Conservation (phyloP, 2,329 filamentous ascomycete species). For the Sporothrix inflata region DNA sequence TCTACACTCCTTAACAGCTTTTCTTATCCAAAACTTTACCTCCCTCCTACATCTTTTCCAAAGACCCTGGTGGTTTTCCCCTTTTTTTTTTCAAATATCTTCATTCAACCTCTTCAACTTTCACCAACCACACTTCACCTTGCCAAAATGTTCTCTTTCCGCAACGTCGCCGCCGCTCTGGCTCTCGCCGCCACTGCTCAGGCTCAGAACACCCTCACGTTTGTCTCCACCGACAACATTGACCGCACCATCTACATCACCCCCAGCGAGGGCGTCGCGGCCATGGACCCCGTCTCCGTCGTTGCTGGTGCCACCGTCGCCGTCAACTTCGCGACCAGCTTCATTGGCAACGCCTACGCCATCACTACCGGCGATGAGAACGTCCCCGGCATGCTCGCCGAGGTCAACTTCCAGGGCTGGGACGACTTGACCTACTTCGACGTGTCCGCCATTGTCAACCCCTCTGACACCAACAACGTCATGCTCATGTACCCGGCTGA, state of each 20-base stretch:
- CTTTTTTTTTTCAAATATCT: neutral
- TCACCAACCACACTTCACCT: neutral
- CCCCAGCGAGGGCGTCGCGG: constrained; percentile 44
- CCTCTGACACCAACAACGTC: constrained; percentile 45
- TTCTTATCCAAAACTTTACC: neutral
- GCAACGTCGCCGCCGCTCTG: constrained; percentile 1
- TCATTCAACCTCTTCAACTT: neutral
- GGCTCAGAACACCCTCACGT: constrained; percentile 57
- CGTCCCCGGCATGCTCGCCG: constrained; percentile 45
- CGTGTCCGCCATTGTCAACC: constrained; percentile 51
- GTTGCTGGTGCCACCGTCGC: constrained; percentile 44
- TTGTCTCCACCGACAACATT: constrained; percentile 60
- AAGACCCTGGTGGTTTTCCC: constrained; percentile 20
- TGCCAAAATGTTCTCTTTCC: constrained; percentile 28
- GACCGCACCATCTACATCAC: constrained; percentile 57
- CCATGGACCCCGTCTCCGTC: constrained; percentile 47
- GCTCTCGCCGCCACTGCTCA: constrained; percentile 43
- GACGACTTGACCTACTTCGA: constrained; percentile 47
- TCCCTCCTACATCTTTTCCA: neutral
- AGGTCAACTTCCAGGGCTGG: constrained; percentile 44
- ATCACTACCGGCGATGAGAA: constrained; percentile 40
- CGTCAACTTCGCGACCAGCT: constrained; percentile 41
- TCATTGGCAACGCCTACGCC: constrained; percentile 44
- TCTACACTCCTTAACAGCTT: constrained; percentile 12
- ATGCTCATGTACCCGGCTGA: constrained; percentile 45